Evolutionary conservation across 2,329 filamentous ascomycete genomes (phyloP).

Genomic region (Dryadomyces quercus-mongolicae): DNA sequence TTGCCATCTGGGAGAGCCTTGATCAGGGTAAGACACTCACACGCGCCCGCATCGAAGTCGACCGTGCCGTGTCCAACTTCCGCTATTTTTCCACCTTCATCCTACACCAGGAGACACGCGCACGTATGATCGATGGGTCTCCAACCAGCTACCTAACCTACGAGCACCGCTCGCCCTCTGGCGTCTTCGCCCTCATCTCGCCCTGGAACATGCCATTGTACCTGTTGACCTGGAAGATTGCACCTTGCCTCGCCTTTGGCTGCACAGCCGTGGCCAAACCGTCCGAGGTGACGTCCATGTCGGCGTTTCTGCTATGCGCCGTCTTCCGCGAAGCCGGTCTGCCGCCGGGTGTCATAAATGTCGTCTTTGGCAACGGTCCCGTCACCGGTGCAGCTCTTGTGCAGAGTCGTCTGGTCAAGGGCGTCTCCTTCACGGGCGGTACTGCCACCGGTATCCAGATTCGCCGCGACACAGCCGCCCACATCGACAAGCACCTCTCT

Average conservation of each 20-base stretch:
- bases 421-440: slow-evolving; percentile 63
- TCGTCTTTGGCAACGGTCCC: slow-evolving; percentile 58
- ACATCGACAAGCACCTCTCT: slow-evolving; percentile 48
- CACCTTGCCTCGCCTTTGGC: slow-evolving; percentile 53
- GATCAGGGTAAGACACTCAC: slow-evolving; percentile 9
- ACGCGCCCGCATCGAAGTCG: slow-evolving; percentile 1
- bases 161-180: slow-evolving; percentile 62
- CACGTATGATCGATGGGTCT: neutral
- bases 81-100: slow-evolving; percentile 1
- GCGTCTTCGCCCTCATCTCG: slow-evolving; percentile 65
- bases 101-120: neutral
- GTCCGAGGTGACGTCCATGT: slow-evolving; percentile 51
- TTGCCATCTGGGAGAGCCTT: slow-evolving; percentile 4
- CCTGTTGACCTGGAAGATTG: slow-evolving; percentile 69
- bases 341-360: slow-evolving; percentile 66
- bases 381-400: slow-evolving; percentile 53
- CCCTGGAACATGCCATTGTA: slow-evolving; percentile 72
- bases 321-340: slow-evolving; percentile 56
- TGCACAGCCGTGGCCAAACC: slow-evolving; percentile 53
- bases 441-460: slow-evolving; percentile 54
- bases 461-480: slow-evolving; percentile 58
- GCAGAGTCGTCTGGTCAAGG: slow-evolving; percentile 47
- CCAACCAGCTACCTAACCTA: slow-evolving; percentile 42
- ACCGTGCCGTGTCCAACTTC: neutral
- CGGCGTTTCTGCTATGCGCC: slow-evolving; percentile 48